Percentiles rank a stretch among this genome's conserved stretches.
phyloP scores from a whole-genome alignment of 805 yeast species.

The Wickerhamiella sergipiensis region DNA sequence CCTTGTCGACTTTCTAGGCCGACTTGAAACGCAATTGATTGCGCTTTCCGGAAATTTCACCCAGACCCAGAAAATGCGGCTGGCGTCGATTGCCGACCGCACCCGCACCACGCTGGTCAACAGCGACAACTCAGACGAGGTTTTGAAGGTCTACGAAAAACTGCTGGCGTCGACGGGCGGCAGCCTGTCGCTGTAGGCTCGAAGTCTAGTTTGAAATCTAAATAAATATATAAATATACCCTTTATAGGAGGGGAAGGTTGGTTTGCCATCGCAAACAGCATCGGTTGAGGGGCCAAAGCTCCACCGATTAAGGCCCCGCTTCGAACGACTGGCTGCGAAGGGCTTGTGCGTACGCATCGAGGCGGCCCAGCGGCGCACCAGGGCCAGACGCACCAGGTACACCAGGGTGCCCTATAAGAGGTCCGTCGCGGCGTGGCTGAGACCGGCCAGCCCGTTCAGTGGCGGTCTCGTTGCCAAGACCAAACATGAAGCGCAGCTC shows the following conservation, averaged over 20 bases:
- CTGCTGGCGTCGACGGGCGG: conserved; percentile 27
- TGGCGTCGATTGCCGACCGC: conserved; percentile 40
- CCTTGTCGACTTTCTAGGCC: conserved; percentile 28
- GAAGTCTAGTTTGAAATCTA: neutral
- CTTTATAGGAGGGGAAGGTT: neutral
- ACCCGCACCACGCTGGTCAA: conserved; percentile 32
- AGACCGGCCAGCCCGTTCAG: too few species aligned
- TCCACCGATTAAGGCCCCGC: too few species aligned
- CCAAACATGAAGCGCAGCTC: conserved; percentile 63
- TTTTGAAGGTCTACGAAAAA: conserved; percentile 31
- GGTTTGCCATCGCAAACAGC: neutral
- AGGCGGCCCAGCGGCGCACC: too few species aligned
- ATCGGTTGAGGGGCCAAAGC: neutral
- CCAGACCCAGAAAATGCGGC: conserved; percentile 38
- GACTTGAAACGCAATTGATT: conserved; percentile 31
- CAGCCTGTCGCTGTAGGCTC: neutral
- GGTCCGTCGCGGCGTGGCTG: too few species aligned
- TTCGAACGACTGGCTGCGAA: too few species aligned
- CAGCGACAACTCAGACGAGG: conserved; percentile 32
- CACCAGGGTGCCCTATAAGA: too few species aligned
- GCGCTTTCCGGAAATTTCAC: conserved; percentile 26
- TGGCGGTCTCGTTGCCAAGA: conserved; percentile 1
- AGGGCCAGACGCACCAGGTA: too few species aligned
- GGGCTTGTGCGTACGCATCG: too few species aligned
- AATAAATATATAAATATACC: too few species aligned